Percentiles rank a stretch among this genome's conserved stretches.
These are phyloP conservation scores for Cytidiella melzeri DNA, from an alignment of 768 basidiomycete genomes.

Conservation along the genomic window DNA sequence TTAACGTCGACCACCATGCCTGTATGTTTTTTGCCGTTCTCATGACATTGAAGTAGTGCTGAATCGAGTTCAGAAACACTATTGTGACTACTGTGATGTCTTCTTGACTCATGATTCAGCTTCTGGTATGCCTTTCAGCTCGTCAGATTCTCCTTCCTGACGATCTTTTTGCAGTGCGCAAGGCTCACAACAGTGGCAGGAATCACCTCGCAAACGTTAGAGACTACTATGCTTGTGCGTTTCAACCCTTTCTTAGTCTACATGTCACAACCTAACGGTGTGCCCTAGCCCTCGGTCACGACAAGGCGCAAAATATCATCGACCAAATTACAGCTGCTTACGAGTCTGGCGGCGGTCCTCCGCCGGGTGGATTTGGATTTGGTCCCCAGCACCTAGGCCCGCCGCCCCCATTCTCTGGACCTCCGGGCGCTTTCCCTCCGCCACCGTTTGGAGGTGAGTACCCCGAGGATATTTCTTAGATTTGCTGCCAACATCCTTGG, in stretches of 20 bases:
- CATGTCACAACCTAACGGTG: background rate
- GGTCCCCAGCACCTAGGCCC: conserved; percentile 70
- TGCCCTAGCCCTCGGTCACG: conserved; percentile 72
- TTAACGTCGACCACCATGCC: conserved; percentile 46
- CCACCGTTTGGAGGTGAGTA: conserved; percentile 25
- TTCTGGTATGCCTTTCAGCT: conserved; percentile 54
- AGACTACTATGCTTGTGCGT: conserved; percentile 92
- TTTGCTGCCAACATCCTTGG: background rate
- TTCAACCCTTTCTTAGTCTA: background rate
- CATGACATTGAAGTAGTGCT: background rate
- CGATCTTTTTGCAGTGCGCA: conserved; percentile 59
- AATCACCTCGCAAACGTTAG: conserved; percentile 96
- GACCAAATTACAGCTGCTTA: conserved; percentile 96
- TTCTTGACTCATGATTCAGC: conserved; percentile 93
- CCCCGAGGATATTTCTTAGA: no score
- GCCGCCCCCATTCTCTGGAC: conserved; percentile 37
- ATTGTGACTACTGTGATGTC: conserved; percentile 92
- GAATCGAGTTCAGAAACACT: conserved; percentile 65
- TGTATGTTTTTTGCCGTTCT: conserved; percentile 34
- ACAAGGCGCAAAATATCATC: conserved; percentile 97
- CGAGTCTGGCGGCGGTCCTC: conserved; percentile 79
- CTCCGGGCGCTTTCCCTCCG: conserved; percentile 50
- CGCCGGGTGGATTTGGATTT: conserved; percentile 83
- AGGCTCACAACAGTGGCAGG: conserved; percentile 96
- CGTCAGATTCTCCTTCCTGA: conserved; percentile 12